These are phyloP conservation scores for Fusarium sp. DNA, from an alignment of 2,329 filamentous ascomycete species.

Conservation along the genomic window DNA sequence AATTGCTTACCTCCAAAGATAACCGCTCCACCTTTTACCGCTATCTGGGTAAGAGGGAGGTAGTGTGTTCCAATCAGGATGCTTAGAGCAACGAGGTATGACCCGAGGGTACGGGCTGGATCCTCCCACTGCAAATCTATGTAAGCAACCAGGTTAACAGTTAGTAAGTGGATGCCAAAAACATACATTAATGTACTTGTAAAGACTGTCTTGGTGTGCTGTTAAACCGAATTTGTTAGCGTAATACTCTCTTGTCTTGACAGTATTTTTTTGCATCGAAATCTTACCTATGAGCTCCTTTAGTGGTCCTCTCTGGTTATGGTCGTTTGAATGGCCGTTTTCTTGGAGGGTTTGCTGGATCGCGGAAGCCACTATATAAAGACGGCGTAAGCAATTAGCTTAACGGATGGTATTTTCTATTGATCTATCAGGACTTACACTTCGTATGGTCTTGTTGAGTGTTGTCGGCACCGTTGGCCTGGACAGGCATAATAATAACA, in stretches of 20 bases:
- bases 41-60: constrained; percentile 1
- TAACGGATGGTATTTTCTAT: too few relatives aligned
- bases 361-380: too few relatives aligned
- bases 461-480: too few relatives aligned
- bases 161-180: background rate
- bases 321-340: too few relatives aligned
- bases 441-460: too few relatives aligned
- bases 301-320: too few relatives aligned
- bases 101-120: background rate
- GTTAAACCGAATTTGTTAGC: background rate
- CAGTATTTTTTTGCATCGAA: too few relatives aligned
- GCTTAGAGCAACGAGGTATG: background rate
- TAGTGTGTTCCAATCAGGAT: background rate
- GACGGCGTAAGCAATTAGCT: too few relatives aligned
- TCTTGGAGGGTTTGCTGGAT: too few relatives aligned
- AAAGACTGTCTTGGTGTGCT: constrained; percentile 2
- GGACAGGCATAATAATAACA: too few relatives aligned
- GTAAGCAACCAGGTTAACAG: background rate
- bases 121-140: constrained; percentile 2
- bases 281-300: too few relatives aligned
- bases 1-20: constrained; percentile 4
- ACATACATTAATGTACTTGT: constrained; percentile 1
- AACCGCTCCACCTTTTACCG: background rate
- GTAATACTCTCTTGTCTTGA: background rate
- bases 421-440: too few relatives aligned